phyloP scores from a whole-genome alignment of 805 yeast genomes.

The Metschnikowia shivogae region DNA sequence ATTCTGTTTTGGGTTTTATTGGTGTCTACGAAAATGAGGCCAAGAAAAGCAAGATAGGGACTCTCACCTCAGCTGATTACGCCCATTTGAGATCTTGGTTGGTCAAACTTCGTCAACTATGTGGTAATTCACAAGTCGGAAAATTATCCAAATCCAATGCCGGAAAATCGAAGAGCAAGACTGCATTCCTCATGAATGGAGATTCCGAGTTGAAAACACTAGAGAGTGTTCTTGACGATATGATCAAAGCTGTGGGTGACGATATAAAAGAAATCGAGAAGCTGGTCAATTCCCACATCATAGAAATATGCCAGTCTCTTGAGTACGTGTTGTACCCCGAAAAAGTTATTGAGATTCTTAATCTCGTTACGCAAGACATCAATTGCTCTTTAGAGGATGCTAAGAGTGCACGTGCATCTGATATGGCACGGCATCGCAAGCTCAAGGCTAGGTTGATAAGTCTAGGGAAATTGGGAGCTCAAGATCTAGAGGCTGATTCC shows the following conservation, averaged over 20 bases:
- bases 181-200: slow-evolving; percentile 10
- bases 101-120: slow-evolving; percentile 63
- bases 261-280: slow-evolving; percentile 49
- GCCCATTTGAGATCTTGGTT: slow-evolving; percentile 66
- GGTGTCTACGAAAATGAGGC: slow-evolving; percentile 51
- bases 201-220: slow-evolving; percentile 41
- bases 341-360: slow-evolving; percentile 48
- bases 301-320: slow-evolving; percentile 64
- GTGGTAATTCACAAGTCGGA: slow-evolving; percentile 71
- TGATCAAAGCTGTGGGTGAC: slow-evolving; percentile 55
- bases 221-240: slow-evolving; percentile 61
- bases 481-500: slow-evolving; percentile 10
- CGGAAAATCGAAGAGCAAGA: slow-evolving; percentile 8
- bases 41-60: slow-evolving; percentile 48
- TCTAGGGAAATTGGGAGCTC: slow-evolving; percentile 20
- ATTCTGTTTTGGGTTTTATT: slow-evolving; percentile 54
- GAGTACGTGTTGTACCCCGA: slow-evolving; percentile 56
- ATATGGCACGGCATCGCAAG: neutral
- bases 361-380: slow-evolving; percentile 23
- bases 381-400: slow-evolving; percentile 2
- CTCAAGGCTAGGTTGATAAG: slow-evolving; percentile 2
- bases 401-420: neutral
- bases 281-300: slow-evolving; percentile 33
- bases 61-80: slow-evolving; percentile 39
- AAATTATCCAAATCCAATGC: slow-evolving; percentile 15